Conservation (phyloP, 805 yeast genomes). For the Hanseniaspora taiwanica region DNA sequence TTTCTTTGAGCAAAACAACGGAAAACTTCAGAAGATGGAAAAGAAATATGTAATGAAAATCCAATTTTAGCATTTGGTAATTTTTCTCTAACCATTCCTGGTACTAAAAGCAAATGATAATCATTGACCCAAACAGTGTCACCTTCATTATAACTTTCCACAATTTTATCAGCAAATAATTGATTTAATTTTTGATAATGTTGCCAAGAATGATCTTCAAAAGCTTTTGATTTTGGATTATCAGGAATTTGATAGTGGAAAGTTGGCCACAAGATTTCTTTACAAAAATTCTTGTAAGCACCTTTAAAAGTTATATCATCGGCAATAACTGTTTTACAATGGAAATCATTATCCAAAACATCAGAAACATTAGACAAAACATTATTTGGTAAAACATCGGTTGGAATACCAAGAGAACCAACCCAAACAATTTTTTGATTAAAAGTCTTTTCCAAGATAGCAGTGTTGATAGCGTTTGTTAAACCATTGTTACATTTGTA, state of each 20-base stretch:
- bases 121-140: constrained; percentile 90
- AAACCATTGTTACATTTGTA: constrained; percentile 79
- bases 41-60: constrained; percentile 82
- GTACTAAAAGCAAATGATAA: constrained; percentile 79
- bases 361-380: constrained; percentile 42
- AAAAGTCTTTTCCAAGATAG: constrained; percentile 30
- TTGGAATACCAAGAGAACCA: constrained; percentile 88
- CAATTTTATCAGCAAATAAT: constrained; percentile 62
- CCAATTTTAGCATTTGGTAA: constrained; percentile 82
- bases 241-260: constrained; percentile 90
- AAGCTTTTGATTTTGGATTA: constrained; percentile 83
- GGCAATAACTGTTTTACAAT: constrained; percentile 55
- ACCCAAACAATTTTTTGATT: constrained; percentile 47
- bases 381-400: constrained; percentile 56
- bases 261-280: constrained; percentile 94
- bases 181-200: constrained; percentile 68
- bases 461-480: constrained; percentile 64
- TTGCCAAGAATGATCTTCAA: constrained; percentile 91
- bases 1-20: constrained; percentile 85
- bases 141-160: constrained; percentile 52
- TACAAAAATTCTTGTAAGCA: constrained; percentile 83
- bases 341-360: constrained; percentile 33
- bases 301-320: constrained; percentile 77
- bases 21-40: constrained; percentile 92
- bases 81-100: constrained; percentile 62